These are phyloP conservation scores for Claviceps cyperi DNA, from an alignment of 2,329 filamentous ascomycete genomes.

Conservation along the genomic window DNA sequence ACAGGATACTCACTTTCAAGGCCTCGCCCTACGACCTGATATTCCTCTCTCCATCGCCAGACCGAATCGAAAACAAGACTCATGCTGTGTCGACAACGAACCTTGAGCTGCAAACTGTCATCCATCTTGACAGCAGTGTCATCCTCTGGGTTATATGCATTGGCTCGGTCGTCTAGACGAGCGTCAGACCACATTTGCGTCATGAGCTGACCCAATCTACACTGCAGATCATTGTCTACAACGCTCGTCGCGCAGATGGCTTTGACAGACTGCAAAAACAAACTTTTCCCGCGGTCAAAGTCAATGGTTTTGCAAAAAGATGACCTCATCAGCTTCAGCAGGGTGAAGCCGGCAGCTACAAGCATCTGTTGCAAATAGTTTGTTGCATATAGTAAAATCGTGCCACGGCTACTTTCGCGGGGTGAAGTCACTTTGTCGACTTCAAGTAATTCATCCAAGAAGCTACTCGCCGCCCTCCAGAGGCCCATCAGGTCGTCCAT, in stretches of 20 bases:
- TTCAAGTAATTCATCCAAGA: constrained; percentile 50
- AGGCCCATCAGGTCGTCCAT: constrained; percentile 61
- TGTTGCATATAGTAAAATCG: constrained; percentile 50
- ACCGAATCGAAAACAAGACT: constrained; percentile 74
- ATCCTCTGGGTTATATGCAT: constrained; percentile 34
- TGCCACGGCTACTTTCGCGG: constrained; percentile 30
- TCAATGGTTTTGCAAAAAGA: constrained; percentile 63
- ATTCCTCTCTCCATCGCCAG: constrained; percentile 75
- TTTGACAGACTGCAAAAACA: constrained; percentile 58
- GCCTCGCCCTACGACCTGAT: constrained; percentile 53
- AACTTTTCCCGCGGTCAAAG: constrained; percentile 47
- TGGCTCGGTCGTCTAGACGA: constrained; percentile 34
- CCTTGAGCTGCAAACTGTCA: constrained; percentile 62
- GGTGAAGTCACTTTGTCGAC: constrained; percentile 34
- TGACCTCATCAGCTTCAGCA: constrained; percentile 66
- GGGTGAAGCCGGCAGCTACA: constrained; percentile 62
- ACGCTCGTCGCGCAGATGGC: constrained; percentile 61
- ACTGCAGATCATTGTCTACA: constrained; percentile 63
- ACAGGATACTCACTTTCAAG: constrained; percentile 49
- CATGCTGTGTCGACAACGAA: constrained; percentile 75
- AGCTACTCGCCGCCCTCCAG: constrained; percentile 56
- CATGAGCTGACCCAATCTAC: constrained; percentile 70
- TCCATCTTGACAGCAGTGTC: constrained; percentile 40
- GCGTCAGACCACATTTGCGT: constrained; percentile 73
- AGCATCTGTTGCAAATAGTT: constrained; percentile 79